Conservation (phyloP, 768 basidiomycete species). For the Boletus pseudopeckii region DNA sequence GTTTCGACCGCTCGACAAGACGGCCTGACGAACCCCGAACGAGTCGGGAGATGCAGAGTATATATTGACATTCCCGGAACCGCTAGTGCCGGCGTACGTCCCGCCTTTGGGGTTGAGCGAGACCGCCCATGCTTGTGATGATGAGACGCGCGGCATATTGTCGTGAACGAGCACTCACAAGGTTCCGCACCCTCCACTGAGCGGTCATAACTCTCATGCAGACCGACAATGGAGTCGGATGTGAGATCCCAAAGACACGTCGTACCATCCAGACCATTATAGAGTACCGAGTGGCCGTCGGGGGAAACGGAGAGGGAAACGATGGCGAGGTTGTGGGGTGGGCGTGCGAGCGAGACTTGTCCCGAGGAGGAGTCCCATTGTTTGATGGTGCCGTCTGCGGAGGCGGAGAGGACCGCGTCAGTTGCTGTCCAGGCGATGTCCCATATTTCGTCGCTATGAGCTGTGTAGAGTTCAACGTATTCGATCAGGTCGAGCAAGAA, state of each 20-base stretch:
- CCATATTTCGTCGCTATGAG: conserved; percentile 79
- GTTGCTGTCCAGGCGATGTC: conserved; percentile 67
- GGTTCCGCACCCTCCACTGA: conserved; percentile 57
- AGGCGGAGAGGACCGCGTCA: conserved; percentile 64
- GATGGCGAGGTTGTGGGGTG: conserved; percentile 81
- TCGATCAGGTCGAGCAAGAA: conserved; percentile 3
- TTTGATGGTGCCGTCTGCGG: conserved; percentile 74
- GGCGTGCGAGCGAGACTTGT: conserved; percentile 54
- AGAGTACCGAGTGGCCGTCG: conserved; percentile 63
- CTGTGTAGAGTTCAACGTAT: conserved; percentile 37
- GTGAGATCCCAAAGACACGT: conserved; percentile 73
- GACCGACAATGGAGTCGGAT: conserved; percentile 56
- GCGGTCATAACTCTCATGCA: conserved; percentile 70
- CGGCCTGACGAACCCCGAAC: conserved; percentile 62
- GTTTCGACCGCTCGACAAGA: conserved; percentile 61
- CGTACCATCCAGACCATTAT: conserved; percentile 82
- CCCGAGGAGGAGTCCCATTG: conserved; percentile 69
- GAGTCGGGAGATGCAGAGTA: conserved; percentile 65
- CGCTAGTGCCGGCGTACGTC: conserved; percentile 72
- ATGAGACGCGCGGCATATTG: not conserved
- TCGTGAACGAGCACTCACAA: conserved; percentile 45
- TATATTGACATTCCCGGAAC: conserved; percentile 66
- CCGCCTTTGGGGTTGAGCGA: conserved; percentile 73
- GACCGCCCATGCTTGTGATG: conserved; percentile 69
- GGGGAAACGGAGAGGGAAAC: conserved; percentile 73